These are phyloP conservation scores for Diaporthe caulivora DNA, from an alignment of 2,329 filamentous ascomycete species.

Conservation along the genomic window DNA sequence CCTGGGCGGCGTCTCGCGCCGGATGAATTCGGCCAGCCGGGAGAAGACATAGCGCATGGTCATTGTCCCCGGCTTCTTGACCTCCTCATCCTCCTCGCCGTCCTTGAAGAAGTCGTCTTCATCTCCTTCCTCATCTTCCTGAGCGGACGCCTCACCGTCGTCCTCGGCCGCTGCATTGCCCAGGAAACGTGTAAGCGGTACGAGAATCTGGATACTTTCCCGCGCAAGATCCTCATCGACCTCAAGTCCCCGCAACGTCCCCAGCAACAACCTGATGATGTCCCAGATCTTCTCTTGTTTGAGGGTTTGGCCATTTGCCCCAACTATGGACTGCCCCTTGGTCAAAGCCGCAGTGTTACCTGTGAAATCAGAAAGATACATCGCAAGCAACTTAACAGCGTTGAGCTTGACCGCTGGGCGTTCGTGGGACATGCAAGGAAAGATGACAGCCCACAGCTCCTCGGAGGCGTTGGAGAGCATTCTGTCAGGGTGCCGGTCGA, in stretches of 20 bases:
- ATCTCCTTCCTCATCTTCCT: slow-evolving; percentile 54
- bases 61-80: slow-evolving; percentile 56
- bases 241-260: slow-evolving; percentile 71
- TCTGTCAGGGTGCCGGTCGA: slow-evolving; percentile 72
- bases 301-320: slow-evolving; percentile 79
- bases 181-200: slow-evolving; percentile 80
- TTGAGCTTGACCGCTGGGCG: slow-evolving; percentile 82
- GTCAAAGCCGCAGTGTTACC: slow-evolving; percentile 66
- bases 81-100: slow-evolving; percentile 51
- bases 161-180: slow-evolving; percentile 60
- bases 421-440: slow-evolving; percentile 77
- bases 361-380: slow-evolving; percentile 85
- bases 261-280: slow-evolving; percentile 63
- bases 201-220: slow-evolving; percentile 83
- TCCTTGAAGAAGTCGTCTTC: slow-evolving; percentile 50
- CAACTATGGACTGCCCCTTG: slow-evolving; percentile 70
- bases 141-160: slow-evolving; percentile 56
- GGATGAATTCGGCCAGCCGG: slow-evolving; percentile 82
- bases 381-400: slow-evolving; percentile 78
- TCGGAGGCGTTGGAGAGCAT: slow-evolving; percentile 72
- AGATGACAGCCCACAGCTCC: slow-evolving; percentile 78
- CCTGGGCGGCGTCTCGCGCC: slow-evolving; percentile 77
- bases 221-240: slow-evolving; percentile 81
- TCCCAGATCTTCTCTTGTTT: slow-evolving; percentile 73
- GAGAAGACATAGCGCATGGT: slow-evolving; percentile 81